These are phyloP conservation scores for Gnomoniopsis sp. DNA, from an alignment of 2,329 filamentous ascomycete species.

Conservation along the genomic window DNA sequence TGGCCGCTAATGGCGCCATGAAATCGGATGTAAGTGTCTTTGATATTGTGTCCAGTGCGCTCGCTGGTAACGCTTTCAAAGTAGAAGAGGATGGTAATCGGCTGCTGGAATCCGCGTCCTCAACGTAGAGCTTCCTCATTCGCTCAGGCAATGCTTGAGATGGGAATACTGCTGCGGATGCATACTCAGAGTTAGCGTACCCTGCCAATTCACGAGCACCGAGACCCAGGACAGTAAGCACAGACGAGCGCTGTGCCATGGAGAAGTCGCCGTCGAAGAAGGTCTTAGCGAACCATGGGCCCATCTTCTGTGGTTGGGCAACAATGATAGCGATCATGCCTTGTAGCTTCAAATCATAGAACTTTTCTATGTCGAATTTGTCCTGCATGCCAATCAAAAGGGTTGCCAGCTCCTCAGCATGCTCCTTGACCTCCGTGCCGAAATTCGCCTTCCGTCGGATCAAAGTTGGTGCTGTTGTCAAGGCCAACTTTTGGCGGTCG, in stretches of 20 bases:
- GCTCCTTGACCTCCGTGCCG: slow-evolving; percentile 81
- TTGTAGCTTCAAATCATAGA: slow-evolving; percentile 72
- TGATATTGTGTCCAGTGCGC: slow-evolving; percentile 66
- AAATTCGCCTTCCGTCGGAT: slow-evolving; percentile 88
- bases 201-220: slow-evolving; percentile 83
- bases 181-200: slow-evolving; percentile 56
- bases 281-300: slow-evolving; percentile 75
- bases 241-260: slow-evolving; percentile 73
- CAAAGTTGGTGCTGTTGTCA: slow-evolving; percentile 71
- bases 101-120: slow-evolving; percentile 26
- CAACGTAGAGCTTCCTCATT: slow-evolving; percentile 68
- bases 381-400: slow-evolving; percentile 79
- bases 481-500: slow-evolving; percentile 76
- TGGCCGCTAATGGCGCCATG: slow-evolving; percentile 76
- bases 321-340: slow-evolving; percentile 79
- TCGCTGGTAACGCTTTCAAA: slow-evolving; percentile 50
- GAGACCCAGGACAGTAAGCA: slow-evolving; percentile 79
- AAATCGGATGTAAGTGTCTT: slow-evolving; percentile 66
- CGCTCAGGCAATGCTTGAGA: slow-evolving; percentile 74
- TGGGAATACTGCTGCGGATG: slow-evolving; percentile 60
- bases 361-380: slow-evolving; percentile 76
- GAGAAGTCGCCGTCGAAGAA: slow-evolving; percentile 95
- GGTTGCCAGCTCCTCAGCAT: slow-evolving; percentile 75
- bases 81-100: slow-evolving; percentile 27
- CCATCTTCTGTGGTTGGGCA: slow-evolving; percentile 73